phyloP scores from a whole-genome alignment of 345 rosid species.

The Lumnitzera littorea region DNA sequence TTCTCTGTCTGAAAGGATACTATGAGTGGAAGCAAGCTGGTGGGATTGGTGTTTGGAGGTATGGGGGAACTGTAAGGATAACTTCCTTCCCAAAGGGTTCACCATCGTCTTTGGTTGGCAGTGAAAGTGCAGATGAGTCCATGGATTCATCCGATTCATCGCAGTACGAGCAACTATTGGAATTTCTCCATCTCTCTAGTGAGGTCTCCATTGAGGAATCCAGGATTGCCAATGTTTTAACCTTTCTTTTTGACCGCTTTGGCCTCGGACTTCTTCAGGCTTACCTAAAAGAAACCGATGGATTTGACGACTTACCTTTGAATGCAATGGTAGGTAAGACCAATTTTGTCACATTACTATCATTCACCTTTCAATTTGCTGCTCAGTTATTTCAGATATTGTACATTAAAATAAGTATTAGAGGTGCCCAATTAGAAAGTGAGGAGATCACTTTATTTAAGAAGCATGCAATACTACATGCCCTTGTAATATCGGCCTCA shows the following conservation, averaged over 20 bases:
- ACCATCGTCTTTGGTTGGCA: slow-evolving; percentile 48
- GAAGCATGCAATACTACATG: too few species aligned
- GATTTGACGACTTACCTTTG: slow-evolving; percentile 60
- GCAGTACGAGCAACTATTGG: slow-evolving; percentile 78
- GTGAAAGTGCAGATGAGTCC: slow-evolving; percentile 82
- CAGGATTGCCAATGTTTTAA: slow-evolving; percentile 56
- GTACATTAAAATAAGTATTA: not conserved
- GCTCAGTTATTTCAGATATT: not conserved
- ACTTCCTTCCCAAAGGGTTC: slow-evolving; percentile 66
- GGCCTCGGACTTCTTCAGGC: slow-evolving; percentile 76
- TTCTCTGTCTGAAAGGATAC: slow-evolving; percentile 89
- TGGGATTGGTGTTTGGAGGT: slow-evolving; percentile 93
- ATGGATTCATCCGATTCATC: slow-evolving; percentile 83
- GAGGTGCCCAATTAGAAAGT: too few species aligned
- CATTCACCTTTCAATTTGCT: not conserved
- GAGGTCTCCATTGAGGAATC: slow-evolving; percentile 73
- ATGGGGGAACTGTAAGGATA: slow-evolving; percentile 94
- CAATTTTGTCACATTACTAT: slow-evolving; percentile 6
- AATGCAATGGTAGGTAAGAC: slow-evolving; percentile 94
- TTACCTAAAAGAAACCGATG: slow-evolving; percentile 64
- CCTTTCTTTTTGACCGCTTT: slow-evolving; percentile 83
- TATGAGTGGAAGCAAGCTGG: slow-evolving; percentile 94
- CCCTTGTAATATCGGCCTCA: not conserved
- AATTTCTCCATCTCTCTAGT: slow-evolving; percentile 79
- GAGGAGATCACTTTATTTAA: too few species aligned